Percentiles rank a stretch among this genome's conserved stretches.
phyloP scores from a whole-genome alignment of 768 basidiomycete genomes.

The Naematelia aurantialba region DNA sequence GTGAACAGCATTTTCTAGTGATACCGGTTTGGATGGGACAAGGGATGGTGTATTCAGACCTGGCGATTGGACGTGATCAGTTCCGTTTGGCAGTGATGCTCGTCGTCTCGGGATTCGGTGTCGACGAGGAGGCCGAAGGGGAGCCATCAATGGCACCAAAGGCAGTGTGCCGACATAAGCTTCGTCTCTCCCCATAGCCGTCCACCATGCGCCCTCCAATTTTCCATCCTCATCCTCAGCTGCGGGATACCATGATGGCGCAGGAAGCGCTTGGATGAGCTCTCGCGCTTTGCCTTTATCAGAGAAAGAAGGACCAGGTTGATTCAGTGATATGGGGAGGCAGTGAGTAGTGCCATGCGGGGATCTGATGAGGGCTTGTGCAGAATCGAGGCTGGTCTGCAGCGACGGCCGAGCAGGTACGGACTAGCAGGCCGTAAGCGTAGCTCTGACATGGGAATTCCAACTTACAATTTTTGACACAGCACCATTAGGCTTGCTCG shows the following conservation, averaged over 20 bases:
- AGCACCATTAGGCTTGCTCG: conserved; percentile 6
- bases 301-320: conserved; percentile 34
- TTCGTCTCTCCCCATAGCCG: conserved; percentile 26
- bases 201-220: conserved; percentile 40
- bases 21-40: conserved; percentile 11
- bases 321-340: conserved; percentile 20
- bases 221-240: conserved; percentile 29
- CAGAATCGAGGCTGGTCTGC: conserved; percentile 28
- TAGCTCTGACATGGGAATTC: not conserved
- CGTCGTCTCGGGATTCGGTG: conserved; percentile 10
- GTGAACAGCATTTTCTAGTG: conserved; percentile 24
- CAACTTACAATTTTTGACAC: conserved; percentile 8
- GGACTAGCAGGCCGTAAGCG: conserved; percentile 11
- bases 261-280: conserved; percentile 13
- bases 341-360: conserved; percentile 32
- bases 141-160: conserved; percentile 23
- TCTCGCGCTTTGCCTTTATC: conserved; percentile 45
- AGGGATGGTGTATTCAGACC: conserved; percentile 3
- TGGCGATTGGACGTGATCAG: not conserved
- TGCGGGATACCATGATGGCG: conserved; percentile 38
- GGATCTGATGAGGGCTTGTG: conserved; percentile 33
- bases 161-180: conserved; percentile 29
- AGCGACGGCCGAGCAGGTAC: conserved; percentile 29
- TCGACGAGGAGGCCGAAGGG: not conserved
- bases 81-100: not conserved